These are phyloP conservation scores for Violaceomyces palustris DNA, from an alignment of 1,284 basidiomycete species.

Conservation along the genomic window DNA sequence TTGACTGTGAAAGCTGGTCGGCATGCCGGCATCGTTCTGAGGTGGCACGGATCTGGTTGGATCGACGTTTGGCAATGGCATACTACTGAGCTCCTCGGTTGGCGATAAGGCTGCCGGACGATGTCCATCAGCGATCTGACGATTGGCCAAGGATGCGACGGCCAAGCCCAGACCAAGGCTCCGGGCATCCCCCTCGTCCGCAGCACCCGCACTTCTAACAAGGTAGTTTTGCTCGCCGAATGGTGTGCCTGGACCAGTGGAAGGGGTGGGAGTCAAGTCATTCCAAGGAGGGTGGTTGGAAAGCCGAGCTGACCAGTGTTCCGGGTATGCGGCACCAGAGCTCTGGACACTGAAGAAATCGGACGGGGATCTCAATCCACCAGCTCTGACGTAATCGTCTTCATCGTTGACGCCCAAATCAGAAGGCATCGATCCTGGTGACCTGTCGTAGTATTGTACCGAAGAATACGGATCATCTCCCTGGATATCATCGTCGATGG, in stretches of 20 bases:
- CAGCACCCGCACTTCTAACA: slow-evolving; percentile 7
- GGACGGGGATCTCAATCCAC: slow-evolving; percentile 9
- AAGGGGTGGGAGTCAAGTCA: slow-evolving; percentile 17
- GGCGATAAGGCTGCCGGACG: slow-evolving; percentile 1
- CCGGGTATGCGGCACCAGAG: neutral
- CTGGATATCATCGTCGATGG: neutral
- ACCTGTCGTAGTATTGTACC: neutral
- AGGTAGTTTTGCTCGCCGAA: slow-evolving; percentile 2
- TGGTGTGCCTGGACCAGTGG: slow-evolving; percentile 19
- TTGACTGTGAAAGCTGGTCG: no score
- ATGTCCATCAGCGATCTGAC: slow-evolving; percentile 3
- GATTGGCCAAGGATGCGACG: neutral
- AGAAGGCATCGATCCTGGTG: slow-evolving; percentile 36
- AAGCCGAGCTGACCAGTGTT: neutral
- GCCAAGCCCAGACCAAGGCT: slow-evolving; percentile 10
- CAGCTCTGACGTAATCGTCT: slow-evolving; percentile 10
- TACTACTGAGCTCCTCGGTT: no score
- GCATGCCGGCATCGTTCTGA: no score
- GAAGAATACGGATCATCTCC: neutral
- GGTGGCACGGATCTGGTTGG: no score
- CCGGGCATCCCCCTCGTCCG: slow-evolving; percentile 7
- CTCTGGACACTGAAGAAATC: slow-evolving; percentile 13
- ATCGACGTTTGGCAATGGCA: no score
- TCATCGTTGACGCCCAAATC: slow-evolving; percentile 23
- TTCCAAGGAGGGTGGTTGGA: slow-evolving; percentile 26